Conservation (phyloP, 208 protist species). For the Wallacemonas collosoma region DNA sequence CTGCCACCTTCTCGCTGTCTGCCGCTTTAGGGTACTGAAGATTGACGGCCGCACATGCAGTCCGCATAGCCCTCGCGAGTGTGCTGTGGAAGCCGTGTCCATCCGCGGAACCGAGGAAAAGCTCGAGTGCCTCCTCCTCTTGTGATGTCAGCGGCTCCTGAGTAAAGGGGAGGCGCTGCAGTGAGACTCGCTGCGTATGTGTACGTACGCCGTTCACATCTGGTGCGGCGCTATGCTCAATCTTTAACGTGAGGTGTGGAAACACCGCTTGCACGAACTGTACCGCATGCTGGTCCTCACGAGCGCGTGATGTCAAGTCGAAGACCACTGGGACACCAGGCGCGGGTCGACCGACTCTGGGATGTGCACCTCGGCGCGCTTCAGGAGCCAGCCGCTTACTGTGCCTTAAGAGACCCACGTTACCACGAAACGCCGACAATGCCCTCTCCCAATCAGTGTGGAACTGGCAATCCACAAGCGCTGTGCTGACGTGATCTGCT, state of each 20-base stretch:
- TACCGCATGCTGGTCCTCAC: slow-evolving; percentile 19
- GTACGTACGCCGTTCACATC: slow-evolving; percentile 65
- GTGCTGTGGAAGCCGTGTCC: slow-evolving; percentile 28
- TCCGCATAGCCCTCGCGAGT: slow-evolving; percentile 42
- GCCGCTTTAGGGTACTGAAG: neutral
- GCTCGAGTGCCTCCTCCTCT: slow-evolving; percentile 31
- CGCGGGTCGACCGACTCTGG: no score
- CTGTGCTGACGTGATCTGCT: neutral
- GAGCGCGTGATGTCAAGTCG: slow-evolving; percentile 12
- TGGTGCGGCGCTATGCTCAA: slow-evolving; percentile 58
- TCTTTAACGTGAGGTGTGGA: slow-evolving; percentile 45
- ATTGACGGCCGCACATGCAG: slow-evolving; percentile 43
- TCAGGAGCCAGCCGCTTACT: no score
- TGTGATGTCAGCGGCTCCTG: slow-evolving; percentile 16
- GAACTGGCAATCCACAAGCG: neutral
- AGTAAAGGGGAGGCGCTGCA: slow-evolving; percentile 17
- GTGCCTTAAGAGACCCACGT: no score
- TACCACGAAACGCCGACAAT: neutral
- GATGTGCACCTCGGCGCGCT: no score
- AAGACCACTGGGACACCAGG: slow-evolving; percentile 17
- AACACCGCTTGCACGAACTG: slow-evolving; percentile 25
- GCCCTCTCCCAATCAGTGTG: neutral
- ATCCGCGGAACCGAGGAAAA: slow-evolving; percentile 65
- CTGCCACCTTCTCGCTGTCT: slow-evolving; percentile 6
- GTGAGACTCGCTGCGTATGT: slow-evolving; percentile 55